Evolutionary conservation across 2,329 filamentous ascomycete genomes (phyloP).

Genomic region (Pseudogymnoascus sp.): DNA sequence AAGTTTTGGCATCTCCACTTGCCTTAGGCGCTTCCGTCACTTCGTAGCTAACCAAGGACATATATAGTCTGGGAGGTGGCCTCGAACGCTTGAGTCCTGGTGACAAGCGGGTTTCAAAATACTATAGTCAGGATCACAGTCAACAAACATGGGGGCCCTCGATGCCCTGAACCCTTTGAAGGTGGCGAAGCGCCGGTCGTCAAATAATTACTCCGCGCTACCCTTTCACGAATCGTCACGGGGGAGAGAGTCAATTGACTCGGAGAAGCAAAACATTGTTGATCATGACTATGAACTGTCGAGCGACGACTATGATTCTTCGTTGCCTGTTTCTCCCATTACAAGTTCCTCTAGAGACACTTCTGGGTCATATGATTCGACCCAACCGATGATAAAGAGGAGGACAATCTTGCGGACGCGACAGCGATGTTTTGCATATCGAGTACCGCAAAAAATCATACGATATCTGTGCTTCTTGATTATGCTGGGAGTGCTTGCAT

Average conservation of each 20-base stretch:
- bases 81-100: slow-evolving; percentile 2
- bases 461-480: slow-evolving; percentile 71
- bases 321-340: slow-evolving; percentile 26
- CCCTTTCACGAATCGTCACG: slow-evolving; percentile 10
- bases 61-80: slow-evolving; percentile 6
- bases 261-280: slow-evolving; percentile 23
- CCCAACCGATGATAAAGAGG: slow-evolving; percentile 23
- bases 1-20: not conserved
- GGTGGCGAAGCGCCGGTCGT: slow-evolving; percentile 24
- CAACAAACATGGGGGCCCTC: slow-evolving; percentile 39
- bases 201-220: slow-evolving; percentile 19
- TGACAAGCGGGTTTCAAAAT: not conserved
- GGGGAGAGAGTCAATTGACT: slow-evolving; percentile 16
- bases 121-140: slow-evolving; percentile 13
- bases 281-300: slow-evolving; percentile 37
- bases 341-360: slow-evolving; percentile 24
- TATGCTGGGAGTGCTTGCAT: slow-evolving; percentile 61
- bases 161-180: slow-evolving; percentile 38
- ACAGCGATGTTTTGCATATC: slow-evolving; percentile 15
- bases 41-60: not conserved
- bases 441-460: slow-evolving; percentile 62
- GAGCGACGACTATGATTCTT: slow-evolving; percentile 37
- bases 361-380: slow-evolving; percentile 24
- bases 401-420: slow-evolving; percentile 14
- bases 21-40: not conserved